Evolutionary conservation across 345 rosid genomes (phyloP).

Genomic region (Hibiscus trionum): DNA sequence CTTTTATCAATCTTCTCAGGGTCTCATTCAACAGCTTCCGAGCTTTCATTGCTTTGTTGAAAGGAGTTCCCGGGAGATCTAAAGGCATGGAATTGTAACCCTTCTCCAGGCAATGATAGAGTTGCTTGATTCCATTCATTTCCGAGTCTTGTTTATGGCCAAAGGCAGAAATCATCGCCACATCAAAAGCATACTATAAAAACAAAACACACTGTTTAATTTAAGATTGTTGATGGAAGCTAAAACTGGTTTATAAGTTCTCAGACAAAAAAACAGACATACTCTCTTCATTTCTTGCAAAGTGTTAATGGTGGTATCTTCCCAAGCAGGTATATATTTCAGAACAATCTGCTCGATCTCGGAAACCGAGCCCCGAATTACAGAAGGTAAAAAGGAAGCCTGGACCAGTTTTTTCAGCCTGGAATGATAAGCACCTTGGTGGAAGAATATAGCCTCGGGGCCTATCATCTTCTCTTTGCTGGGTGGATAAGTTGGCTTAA

Average conservation of each 20-base stretch:
- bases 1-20: slow-evolving; percentile 47
- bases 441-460: slow-evolving; percentile 77
- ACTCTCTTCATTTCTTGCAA: slow-evolving; percentile 89
- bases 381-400: slow-evolving; percentile 61
- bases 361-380: slow-evolving; percentile 56
- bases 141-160: slow-evolving; percentile 48
- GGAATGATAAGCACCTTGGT: slow-evolving; percentile 77
- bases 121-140: slow-evolving; percentile 54
- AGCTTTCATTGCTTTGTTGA: slow-evolving; percentile 80
- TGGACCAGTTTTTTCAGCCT: slow-evolving; percentile 65
- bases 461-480: slow-evolving; percentile 92
- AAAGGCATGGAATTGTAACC: slow-evolving; percentile 97
- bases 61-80: slow-evolving; percentile 76
- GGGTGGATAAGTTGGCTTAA: slow-evolving; percentile 86
- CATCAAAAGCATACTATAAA: slow-evolving; percentile 83
- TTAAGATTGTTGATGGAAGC: background rate
- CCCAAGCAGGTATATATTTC: slow-evolving; percentile 51
- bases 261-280: slow-evolving; percentile 6
- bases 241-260: background rate
- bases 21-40: slow-evolving; percentile 53
- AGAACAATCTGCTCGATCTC: slow-evolving; percentile 63
- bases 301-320: slow-evolving; percentile 49
- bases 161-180: slow-evolving; percentile 77
- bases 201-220: slow-evolving; percentile 8
- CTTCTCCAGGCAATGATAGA: slow-evolving; percentile 62